Base-by-base conservation (phyloP, 2,329 filamentous ascomycete species). In the Colletotrichum lini region DNA sequence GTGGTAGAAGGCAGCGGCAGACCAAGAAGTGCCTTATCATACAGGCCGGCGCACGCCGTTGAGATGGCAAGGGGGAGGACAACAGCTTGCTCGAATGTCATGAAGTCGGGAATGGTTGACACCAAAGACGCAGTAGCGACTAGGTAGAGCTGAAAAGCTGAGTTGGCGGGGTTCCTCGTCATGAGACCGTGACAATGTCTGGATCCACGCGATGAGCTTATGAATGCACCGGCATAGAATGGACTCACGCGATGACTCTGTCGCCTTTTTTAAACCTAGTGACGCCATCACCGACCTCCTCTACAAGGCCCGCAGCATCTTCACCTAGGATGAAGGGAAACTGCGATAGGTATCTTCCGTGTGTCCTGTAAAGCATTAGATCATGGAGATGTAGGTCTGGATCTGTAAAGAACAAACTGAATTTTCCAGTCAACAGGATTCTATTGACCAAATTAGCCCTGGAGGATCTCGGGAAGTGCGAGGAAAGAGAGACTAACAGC, bases 271-370 rank as follows among this genome's bases (percentile, higher is more conserved):
- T 76, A 70, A 78, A 78, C 16, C 72, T 68, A 4, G 42, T 58
- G 2, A 74, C 75, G 4, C 63, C 69, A 9, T 68, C 47, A 38
- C 77, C 77, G 16, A 79, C 74, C 47, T 76, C 67, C 50, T 74
- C 44, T 8, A 79, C 77, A 21, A 74, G 72, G 42, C 79, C 79
- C 18, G 78, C 79, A 15, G 76, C 76, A 62, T 80, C 79, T 58
- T 74, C 76, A 42, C 79, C 78, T 16, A 77, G 74, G 42, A 84
- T 75, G 26, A 72, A 70, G 6, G 79, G 80, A 65, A 77, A 82
- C 21, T 66, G 69, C 52, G 57, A 65, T 54, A 42, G 71, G 56
- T 70, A 42, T 42, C 13, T 42, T 13, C 40, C 40, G 13, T 69
- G 9, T 71, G 71, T 38, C 60, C 65, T 45, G 23, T 49, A 18